Base-by-base conservation (phyloP, 805 yeast species). In the Schwanniomyces vanrijiae region DNA sequence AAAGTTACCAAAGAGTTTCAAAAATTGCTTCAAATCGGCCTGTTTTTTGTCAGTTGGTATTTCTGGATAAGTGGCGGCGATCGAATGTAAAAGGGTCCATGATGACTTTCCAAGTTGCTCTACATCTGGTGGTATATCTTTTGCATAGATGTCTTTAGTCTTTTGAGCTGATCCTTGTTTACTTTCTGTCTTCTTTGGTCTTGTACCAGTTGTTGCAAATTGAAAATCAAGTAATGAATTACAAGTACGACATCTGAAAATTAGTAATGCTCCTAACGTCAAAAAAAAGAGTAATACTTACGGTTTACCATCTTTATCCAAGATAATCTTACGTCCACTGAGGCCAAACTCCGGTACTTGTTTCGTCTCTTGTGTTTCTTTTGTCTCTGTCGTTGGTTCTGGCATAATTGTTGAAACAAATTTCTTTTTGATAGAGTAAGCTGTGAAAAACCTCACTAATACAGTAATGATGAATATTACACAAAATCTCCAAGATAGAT, bases 251-350 rank as follows among this genome's bases (percentile, higher is more conserved):
- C 99, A 92, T 48, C 86, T 82, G 3, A 11, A 24, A 22, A 49
- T 44, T 42, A 47, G 50, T 44, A 39, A 25, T 14, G 18, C 13
- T 39, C 21, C 9, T n/a, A 13, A 29, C 4, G 18, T 31, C 19
- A 16, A 7, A 19, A 29, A 25, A 19, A 25, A 31, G 20, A 20
- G 20, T 10, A 18, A 8, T 50, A 81, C 94, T 62, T 74, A 88
- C 90, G 97, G 97, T 65, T 89, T 91, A 0, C 98, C 98, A 65
- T 92, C 86, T 61, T 88, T 84, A 60, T 88, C 97, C 47, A 88
- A 82, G 19, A 89, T 66, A 48, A 90, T 84, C 55, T 80, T 81
- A 40, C 85, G 73, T 0, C 96, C 96, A 19, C 78, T 61, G 2
- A 78, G 71, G 0, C 89, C 89, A 42, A 73, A 55, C 10, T 55